A percentile compares a stretch with the other conserved stretches of the same genome.
These are phyloP conservation scores for Pichia sp. DNA, from an alignment of 1,139 yeast genomes.

Conservation along the genomic window DNA sequence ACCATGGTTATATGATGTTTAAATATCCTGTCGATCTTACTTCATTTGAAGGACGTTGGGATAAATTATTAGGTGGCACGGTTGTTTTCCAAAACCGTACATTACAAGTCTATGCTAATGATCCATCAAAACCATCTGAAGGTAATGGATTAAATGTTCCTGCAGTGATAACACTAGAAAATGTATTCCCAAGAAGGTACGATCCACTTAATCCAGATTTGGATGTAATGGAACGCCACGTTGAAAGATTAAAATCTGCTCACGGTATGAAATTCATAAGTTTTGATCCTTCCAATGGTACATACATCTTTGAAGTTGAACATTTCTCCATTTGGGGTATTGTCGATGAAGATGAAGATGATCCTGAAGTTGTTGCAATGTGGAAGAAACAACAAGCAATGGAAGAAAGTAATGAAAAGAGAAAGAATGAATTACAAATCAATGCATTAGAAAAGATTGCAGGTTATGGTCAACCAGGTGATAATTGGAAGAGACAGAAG, in stretches of 20 bases:
- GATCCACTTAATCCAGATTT: constrained; percentile 36
- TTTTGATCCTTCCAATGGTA: constrained; percentile 72
- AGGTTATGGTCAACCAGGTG: constrained; percentile 22
- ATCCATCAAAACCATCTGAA: constrained; percentile 50
- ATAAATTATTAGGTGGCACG: constrained; percentile 52
- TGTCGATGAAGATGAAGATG: constrained; percentile 60
- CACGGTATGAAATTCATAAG: constrained; percentile 78
- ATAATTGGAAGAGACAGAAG: constrained; percentile 21
- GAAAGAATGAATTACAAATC: constrained; percentile 23
- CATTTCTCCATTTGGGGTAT: constrained; percentile 97
- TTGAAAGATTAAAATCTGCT: constrained; percentile 49
- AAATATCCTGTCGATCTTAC: constrained; percentile 72
- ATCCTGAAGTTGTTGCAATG: constrained; percentile 36
- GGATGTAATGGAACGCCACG: constrained; percentile 44
- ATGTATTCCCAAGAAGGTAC: constrained; percentile 50
- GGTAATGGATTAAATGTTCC: constrained; percentile 84
- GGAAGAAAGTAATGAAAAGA: constrained; percentile 28
- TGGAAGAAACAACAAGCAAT: constrained; percentile 35
- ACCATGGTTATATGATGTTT: constrained; percentile 74
- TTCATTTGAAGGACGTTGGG: constrained; percentile 43
- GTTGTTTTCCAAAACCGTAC: constrained; percentile 57
- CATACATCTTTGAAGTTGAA: constrained; percentile 80
- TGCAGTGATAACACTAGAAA: constrained; percentile 76
- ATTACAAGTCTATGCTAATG: constrained; percentile 68
- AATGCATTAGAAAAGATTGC: constrained; percentile 24